These are phyloP conservation scores for Phaeotremella skinneri DNA, from an alignment of 768 basidiomycete genomes.

Conservation along the genomic window DNA sequence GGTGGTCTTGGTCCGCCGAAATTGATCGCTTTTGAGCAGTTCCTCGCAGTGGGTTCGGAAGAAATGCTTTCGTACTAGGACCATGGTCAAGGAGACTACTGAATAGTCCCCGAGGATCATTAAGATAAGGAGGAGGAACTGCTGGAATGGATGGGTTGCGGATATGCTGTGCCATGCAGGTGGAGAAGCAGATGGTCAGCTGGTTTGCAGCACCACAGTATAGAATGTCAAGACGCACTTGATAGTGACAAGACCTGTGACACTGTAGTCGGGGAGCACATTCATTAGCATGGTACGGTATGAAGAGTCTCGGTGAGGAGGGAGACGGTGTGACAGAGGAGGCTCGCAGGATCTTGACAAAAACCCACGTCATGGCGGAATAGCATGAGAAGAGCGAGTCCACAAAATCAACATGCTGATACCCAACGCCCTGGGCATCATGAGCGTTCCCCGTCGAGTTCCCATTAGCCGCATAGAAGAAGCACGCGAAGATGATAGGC, in stretches of 20 bases:
- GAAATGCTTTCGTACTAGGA: conserved; percentile 38
- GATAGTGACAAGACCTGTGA: conserved; percentile 40
- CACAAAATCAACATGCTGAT: conserved; percentile 18
- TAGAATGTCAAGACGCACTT: conserved; percentile 28
- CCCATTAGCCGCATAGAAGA: conserved; percentile 42
- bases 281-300: too few relatives aligned
- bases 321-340: too few relatives aligned
- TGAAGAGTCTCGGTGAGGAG: too few relatives aligned
- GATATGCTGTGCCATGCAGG: conserved; percentile 11
- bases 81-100: conserved; percentile 41
- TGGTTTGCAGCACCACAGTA: neutral
- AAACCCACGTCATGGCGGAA: conserved; percentile 45
- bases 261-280: conserved; percentile 10
- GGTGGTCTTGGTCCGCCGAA: conserved; percentile 24
- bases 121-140: conserved; percentile 25
- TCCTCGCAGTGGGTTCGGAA: conserved; percentile 38
- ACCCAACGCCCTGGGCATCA: neutral
- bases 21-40: conserved; percentile 26
- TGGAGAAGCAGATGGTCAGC: neutral
- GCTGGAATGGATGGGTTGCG: conserved; percentile 24
- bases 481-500: conserved; percentile 26
- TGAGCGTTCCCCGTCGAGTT: conserved; percentile 25
- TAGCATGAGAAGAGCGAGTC: conserved; percentile 41
- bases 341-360: neutral
- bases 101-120: conserved; percentile 33